Conservation (phyloP, 306 rosid genomes). For the Coriaria nepalensis region DNA sequence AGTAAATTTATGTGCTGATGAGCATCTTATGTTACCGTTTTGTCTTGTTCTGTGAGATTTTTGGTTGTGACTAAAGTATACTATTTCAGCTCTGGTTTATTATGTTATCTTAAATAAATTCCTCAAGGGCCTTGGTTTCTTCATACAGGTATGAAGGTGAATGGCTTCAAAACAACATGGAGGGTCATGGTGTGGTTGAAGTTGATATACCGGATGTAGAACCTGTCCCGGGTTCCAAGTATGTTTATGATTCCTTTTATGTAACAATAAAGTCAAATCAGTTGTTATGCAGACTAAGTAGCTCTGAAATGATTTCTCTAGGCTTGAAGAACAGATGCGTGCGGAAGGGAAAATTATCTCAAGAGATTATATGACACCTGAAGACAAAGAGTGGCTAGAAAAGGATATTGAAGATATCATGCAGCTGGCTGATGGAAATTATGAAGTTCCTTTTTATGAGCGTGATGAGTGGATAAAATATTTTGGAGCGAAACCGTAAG, state of each 20-base stretch:
- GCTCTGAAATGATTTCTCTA: conserved; percentile 21
- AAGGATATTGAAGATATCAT: conserved; percentile 87
- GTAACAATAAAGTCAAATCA: too few species aligned
- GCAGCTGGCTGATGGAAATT: conserved; percentile 34
- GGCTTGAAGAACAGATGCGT: conserved; percentile 90
- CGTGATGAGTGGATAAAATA: conserved; percentile 52
- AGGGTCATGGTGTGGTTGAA: conserved; percentile 93
- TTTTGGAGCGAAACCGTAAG: conserved; percentile 76
- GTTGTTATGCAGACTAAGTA: background rate
- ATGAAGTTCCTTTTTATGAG: conserved; percentile 69
- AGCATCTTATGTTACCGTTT: too few species aligned
- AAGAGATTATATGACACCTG: conserved; percentile 66
- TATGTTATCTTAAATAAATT: conserved; percentile 10
- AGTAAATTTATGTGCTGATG: too few species aligned
- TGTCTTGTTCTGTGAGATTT: too few species aligned
- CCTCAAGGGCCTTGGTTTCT: conserved; percentile 11
- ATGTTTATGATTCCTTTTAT: conserved; percentile 17
- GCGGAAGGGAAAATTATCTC: conserved; percentile 61
- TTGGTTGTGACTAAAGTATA: too few species aligned
- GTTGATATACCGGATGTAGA: conserved; percentile 81
- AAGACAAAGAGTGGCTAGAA: conserved; percentile 85
- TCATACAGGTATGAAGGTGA: conserved; percentile 86
- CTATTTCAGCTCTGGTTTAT: conserved; percentile 11
- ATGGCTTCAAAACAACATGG: conserved; percentile 80
- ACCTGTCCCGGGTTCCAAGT: conserved; percentile 90